Evolutionary conservation across 2,329 filamentous ascomycete genomes (phyloP), one percentile per base, ranked within the genome.

Genomic region (Proliferodiscus dingleyae): DNA sequence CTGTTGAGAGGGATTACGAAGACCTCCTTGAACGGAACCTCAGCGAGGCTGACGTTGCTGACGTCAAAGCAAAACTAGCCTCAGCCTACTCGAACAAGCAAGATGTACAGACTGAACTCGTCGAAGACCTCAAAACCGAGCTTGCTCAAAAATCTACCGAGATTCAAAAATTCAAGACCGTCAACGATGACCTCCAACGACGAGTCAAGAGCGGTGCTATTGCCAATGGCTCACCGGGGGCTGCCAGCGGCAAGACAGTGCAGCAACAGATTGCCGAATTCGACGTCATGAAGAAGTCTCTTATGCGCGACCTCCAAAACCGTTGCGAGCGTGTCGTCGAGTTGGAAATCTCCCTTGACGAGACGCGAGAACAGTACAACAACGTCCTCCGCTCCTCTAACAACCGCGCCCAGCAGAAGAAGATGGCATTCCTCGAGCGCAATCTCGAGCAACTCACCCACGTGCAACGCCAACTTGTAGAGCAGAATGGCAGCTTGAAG

Each of bases 221-320:
- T 15, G 76, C 83, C 21, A 88, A 82, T 53, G 81, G 80, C 34
- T 68, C 71, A 16, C 66, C 69, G 69, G n/a, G 73, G 41, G 68
- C 84, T 63, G 71, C 80, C 45, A 88, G 87, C 60, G 86, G 86
- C 75, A 95, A 95, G 77, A 94, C 89, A 10, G 81, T 97, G 36
- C 89, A 95, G 65, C 91, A 98, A 71, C 93, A 97, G 71, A 95
- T 98, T 67, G 88, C 91, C 47, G 93, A 98, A 65, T 98, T 98
- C 60, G 93, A 98, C 68, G 87, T 89, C 49, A 98, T 98, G 90
- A 98, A 98, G 82, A 98, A 98, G 80, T 95, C 87, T 56, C 75
- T 98, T 57, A 98, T 98, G 93, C 87, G 93, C 47, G 93, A 98
- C 68, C 74, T 98, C 55, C 93, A 98, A 69, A 97, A 98, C 73